These are phyloP conservation scores for Populus tomentosa DNA, from an alignment of 441 rosid genomes.

Conservation along the genomic window DNA sequence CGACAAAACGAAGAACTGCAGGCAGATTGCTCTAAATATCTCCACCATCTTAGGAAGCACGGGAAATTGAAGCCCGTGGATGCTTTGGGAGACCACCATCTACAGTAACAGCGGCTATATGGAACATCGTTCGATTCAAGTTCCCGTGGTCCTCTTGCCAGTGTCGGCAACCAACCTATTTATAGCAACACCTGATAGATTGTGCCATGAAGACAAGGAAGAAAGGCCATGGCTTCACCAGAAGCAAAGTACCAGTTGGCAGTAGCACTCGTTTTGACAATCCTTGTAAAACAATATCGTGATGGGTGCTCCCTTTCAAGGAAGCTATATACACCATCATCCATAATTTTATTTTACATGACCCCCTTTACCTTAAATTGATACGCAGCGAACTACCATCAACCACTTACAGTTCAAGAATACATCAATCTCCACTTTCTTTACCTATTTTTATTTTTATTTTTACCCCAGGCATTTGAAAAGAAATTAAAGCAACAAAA, in stretches of 20 bases:
- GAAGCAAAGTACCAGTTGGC: background rate
- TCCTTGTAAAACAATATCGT: background rate
- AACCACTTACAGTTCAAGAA: background rate
- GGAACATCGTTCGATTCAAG: too few species aligned
- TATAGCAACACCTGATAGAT: too few species aligned
- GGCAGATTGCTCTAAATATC: too few species aligned
- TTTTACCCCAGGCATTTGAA: background rate
- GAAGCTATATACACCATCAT: background rate
- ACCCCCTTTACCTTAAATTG: background rate
- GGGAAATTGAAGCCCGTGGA: too few species aligned
- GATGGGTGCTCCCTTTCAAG: background rate
- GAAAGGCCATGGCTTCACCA: background rate
- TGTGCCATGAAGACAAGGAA: too few species aligned
- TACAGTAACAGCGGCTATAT: too few species aligned
- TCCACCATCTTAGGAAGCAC: too few species aligned
- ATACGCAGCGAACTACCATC: background rate
- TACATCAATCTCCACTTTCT: background rate
- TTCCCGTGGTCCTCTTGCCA: too few species aligned
- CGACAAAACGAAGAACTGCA: too few species aligned
- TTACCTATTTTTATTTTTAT: background rate
- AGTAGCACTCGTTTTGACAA: background rate
- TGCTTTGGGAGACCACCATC: too few species aligned
- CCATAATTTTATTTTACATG: background rate
- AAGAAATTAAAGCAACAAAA: background rate
- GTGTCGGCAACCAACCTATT: too few species aligned